Evolutionary conservation across 176 grass and related monocot genomes (phyloP).

Genomic region (Alloteropsis semialata): DNA sequence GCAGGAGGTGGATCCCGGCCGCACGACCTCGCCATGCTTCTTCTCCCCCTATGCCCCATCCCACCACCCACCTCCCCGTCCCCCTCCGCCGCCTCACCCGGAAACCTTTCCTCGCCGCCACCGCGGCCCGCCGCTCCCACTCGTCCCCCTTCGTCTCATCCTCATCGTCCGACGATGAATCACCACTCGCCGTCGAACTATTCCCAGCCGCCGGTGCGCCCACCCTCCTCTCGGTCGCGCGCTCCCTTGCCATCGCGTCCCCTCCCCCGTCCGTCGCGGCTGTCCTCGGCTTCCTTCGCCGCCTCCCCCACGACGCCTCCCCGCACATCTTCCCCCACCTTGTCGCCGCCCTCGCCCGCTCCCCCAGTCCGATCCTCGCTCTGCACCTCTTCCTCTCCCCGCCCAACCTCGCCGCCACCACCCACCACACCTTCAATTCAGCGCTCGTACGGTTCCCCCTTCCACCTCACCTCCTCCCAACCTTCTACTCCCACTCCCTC

Average conservation of each 20-base stretch:
- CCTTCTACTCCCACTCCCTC: conserved; percentile 47
- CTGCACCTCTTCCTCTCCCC: conserved; percentile 51
- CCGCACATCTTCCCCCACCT: conserved; percentile 62
- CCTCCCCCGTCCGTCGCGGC: conserved; percentile 27
- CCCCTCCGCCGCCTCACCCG: conserved; percentile 13
- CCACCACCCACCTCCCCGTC: conserved; percentile 14
- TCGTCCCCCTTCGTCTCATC: neutral
- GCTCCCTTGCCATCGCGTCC: conserved; percentile 28
- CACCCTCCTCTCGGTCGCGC: conserved; percentile 58
- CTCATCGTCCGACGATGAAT: conserved; percentile 21
- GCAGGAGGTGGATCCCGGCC: too few relatives aligned
- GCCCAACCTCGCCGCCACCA: conserved; percentile 3
- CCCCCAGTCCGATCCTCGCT: conserved; percentile 32
- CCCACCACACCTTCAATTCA: conserved; percentile 50
- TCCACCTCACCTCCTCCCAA: conserved; percentile 39
- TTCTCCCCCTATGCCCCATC: conserved; percentile 49
- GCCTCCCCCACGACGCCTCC: conserved; percentile 36
- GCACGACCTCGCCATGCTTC: conserved; percentile 53
- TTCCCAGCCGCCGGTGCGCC: conserved; percentile 46
- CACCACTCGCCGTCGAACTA: conserved; percentile 51
- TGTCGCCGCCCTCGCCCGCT: conserved; percentile 53
- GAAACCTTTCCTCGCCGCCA: neutral
- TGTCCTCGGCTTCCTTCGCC: conserved; percentile 47
- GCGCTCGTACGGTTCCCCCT: conserved; percentile 49
- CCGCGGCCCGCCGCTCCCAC: conserved; percentile 10